Conservation (phyloP, 331 rosid genomes). For the Phaseolus coccineus region DNA sequence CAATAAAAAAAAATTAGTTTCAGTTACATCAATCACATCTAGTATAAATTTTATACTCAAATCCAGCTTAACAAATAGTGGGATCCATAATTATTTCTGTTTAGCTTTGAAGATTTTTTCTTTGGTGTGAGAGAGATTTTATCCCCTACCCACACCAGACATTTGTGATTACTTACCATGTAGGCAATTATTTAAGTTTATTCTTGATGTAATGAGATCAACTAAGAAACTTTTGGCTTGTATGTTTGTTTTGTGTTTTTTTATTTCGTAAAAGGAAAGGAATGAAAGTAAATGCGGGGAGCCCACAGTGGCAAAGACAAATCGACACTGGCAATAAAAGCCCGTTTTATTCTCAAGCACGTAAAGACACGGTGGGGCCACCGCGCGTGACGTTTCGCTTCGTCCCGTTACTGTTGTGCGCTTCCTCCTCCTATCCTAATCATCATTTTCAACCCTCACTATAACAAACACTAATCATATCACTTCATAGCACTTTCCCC, state of each 20-base stretch:
- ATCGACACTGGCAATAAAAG: not conserved
- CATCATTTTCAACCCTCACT: constrained; percentile 3
- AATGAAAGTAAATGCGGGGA: constrained; percentile 32
- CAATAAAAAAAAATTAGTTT: no score
- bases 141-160: not conserved
- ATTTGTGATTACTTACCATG: not conserved
- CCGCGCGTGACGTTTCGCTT: constrained; percentile 50
- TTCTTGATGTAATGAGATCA: not conserved
- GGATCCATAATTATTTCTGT: no score
- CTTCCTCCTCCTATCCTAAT: constrained; percentile 1
- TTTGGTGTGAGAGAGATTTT: not conserved
- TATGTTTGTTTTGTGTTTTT: not conserved
- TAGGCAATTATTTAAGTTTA: not conserved
- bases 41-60: no score
- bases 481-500: not conserved
- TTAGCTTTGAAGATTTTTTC: not conserved
- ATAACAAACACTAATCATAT: constrained; percentile 16
- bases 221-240: not conserved
- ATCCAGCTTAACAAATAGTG: no score
- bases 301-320: constrained; percentile 31
- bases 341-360: constrained; percentile 29
- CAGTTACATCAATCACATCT: no score
- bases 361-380: constrained; percentile 46
- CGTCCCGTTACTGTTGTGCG: constrained; percentile 35
- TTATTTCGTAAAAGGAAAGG: constrained; percentile 22